Percentiles rank a stretch among this genome's conserved stretches.
Conservation (phyloP, 805 yeast genomes). For the Lipomyces lipofer region DNA sequence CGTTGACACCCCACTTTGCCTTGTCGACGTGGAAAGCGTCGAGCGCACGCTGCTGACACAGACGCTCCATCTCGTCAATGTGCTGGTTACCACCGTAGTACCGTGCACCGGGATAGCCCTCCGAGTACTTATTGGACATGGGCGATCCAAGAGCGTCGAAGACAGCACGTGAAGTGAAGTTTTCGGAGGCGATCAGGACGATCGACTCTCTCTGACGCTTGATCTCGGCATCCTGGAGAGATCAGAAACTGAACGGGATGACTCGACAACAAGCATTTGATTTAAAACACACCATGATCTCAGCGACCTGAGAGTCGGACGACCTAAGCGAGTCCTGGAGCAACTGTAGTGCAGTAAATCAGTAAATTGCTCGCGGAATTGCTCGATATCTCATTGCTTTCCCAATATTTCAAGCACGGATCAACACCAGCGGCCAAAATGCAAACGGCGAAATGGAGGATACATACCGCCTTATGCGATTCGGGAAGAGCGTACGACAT, state of each 20-base stretch:
- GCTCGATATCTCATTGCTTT: too few relatives aligned
- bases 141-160: slow-evolving; percentile 96
- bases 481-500: slow-evolving; percentile 32
- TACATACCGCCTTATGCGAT: slow-evolving; percentile 27
- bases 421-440: too few relatives aligned
- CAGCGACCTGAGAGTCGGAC: slow-evolving; percentile 45
- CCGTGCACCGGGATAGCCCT: slow-evolving; percentile 98
- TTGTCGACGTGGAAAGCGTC: slow-evolving; percentile 80
- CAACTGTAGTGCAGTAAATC: slow-evolving; percentile 31
- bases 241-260: too few relatives aligned
- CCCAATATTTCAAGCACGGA: too few relatives aligned
- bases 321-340: slow-evolving; percentile 36
- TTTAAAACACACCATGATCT: slow-evolving; percentile 36
- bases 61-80: slow-evolving; percentile 87
- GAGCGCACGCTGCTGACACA: slow-evolving; percentile 94
- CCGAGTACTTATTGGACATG: slow-evolving; percentile 98
- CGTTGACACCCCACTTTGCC: slow-evolving; percentile 96
- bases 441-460: too few relatives aligned
- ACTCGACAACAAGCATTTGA: neutral
- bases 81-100: slow-evolving; percentile 98
- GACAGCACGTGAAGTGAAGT: slow-evolving; percentile 93
- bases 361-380: too few relatives aligned
- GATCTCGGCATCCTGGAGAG: slow-evolving; percentile 64
- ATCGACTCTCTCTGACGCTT: slow-evolving; percentile 91
- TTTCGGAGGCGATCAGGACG: slow-evolving; percentile 93